Evolutionary conservation across 164 flowering plant species (phyloP).

Genomic region (Akebia trifoliata): DNA sequence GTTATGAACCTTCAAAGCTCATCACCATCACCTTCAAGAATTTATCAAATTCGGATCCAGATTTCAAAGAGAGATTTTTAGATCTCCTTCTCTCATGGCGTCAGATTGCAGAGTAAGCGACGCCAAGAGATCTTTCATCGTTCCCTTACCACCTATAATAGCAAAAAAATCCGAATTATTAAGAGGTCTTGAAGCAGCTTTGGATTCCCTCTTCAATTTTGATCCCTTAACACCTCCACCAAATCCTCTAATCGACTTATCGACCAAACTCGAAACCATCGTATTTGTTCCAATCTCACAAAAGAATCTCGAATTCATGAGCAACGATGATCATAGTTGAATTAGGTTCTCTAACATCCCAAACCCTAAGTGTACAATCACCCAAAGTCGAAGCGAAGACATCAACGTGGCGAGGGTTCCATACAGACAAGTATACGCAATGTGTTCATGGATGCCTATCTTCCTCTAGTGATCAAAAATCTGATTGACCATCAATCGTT

Average conservation of each 20-base stretch:
- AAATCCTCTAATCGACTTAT: conserved; percentile 60
- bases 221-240: conserved; percentile 52
- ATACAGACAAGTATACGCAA: conserved; percentile 71
- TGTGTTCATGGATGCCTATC: too few species aligned
- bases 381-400: conserved; percentile 94
- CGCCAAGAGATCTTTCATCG: conserved; percentile 25
- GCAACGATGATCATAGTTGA: conserved; percentile 70
- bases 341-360: conserved; percentile 89
- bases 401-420: conserved; percentile 94
- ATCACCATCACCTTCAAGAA: conserved; percentile 24
- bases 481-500: too few species aligned
- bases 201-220: conserved; percentile 55
- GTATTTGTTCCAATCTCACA: conserved; percentile 92
- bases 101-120: conserved; percentile 32
- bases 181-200: conserved; percentile 74
- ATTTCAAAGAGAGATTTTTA: conserved; percentile 8
- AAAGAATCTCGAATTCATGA: conserved; percentile 65
- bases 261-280: conserved; percentile 82
- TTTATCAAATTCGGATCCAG: conserved; percentile 17
- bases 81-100: conserved; percentile 13
- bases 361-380: conserved; percentile 77
- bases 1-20: background rate
- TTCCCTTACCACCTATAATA: conserved; percentile 33
- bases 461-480: too few species aligned
- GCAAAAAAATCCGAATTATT: conserved; percentile 46